Evolutionary conservation across 2,329 filamentous ascomycete genomes (phyloP), one percentile per base, ranked within the genome.

Genomic region (Trichoderma sp.): DNA sequence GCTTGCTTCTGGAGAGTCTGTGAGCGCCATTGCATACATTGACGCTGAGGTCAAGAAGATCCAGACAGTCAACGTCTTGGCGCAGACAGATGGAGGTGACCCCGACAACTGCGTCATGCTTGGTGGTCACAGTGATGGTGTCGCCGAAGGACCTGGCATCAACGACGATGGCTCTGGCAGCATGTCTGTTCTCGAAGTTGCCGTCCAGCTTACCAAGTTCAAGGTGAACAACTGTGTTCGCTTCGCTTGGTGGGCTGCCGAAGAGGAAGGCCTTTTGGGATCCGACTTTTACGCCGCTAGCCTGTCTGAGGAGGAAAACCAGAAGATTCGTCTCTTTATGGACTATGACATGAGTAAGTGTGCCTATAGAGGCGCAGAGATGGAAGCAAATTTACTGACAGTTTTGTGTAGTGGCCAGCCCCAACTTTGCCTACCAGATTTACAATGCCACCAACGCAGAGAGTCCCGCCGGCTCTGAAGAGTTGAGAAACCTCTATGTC

Each of bases 101-200:
- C 82, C 82, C 2, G 83, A 90, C 39, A 90, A 91, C 81, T 90
- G 88, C 75, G 88, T 91, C 60, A 89, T 90, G 87, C 83, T 91
- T 0, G 89, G 90, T 21, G 90, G 85, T 2, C 90, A 92, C 82
- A 89, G 86, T 39, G 89, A 91, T 78, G 88, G 86, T 73, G 90
- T 91, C 18, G 78, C 83, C 0, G 89, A 87, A 66, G 90, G 90
- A 1, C 89, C 90, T 0, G 92, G 92, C 24, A 93, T 94, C 84
- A 94, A 94, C 79, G 92, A 94, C 76, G 91, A 94, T 76, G 92
- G 92, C 61, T 91, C 90, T 3, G 92, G 92, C 70, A 89, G 86
- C 39, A 76, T 89, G 70, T 86, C 88, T 0, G 82, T 91, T 6
- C 85, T 92, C 51, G 90, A 92, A 78, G 83, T 92, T 9, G 89